These are phyloP conservation scores for Rhynchosporium secalis DNA, from an alignment of 2,329 filamentous ascomycete species.

Conservation along the genomic window DNA sequence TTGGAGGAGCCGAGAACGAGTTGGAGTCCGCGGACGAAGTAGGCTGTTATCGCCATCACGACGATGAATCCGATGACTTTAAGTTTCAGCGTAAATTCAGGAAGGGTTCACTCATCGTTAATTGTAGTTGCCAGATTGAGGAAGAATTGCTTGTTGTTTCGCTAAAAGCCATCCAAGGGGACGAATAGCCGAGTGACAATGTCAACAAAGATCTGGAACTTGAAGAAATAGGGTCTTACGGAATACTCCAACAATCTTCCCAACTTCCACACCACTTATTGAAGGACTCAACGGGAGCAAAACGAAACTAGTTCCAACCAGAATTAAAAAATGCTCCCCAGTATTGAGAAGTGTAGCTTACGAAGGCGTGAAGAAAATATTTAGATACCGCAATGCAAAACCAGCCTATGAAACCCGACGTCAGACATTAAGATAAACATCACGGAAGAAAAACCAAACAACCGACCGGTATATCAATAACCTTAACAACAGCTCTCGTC, in stretches of 20 bases:
- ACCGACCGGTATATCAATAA: constrained; percentile 56
- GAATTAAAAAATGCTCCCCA: not conserved
- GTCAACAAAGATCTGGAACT: too few relatives aligned
- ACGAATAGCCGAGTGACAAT: not conserved
- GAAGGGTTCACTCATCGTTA: too few relatives aligned
- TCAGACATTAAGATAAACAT: not conserved
- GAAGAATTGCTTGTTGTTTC: not conserved
- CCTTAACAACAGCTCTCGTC: constrained; percentile 49
- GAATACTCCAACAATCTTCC: constrained; percentile 60
- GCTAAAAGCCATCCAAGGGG: not conserved
- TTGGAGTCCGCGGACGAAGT: constrained; percentile 55
- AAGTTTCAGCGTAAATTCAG: too few relatives aligned
- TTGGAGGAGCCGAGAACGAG: constrained; percentile 53
- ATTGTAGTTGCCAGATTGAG: too few relatives aligned
- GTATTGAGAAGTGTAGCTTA: constrained; percentile 14
- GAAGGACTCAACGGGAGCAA: constrained; percentile 56
- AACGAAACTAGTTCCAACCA: constrained; percentile 46
- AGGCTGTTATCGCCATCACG: constrained; percentile 54
- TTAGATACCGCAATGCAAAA: constrained; percentile 60
- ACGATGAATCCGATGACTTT: constrained; percentile 56
- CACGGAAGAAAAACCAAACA: not conserved
- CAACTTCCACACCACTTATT: constrained; percentile 55
- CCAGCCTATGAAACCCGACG: constrained; percentile 45
- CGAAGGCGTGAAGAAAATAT: constrained; percentile 58
- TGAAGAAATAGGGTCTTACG: constrained; percentile 42